Base-by-base conservation (phyloP, 2,329 filamentous ascomycete genomes). In the Mycosphaerella sp. region DNA sequence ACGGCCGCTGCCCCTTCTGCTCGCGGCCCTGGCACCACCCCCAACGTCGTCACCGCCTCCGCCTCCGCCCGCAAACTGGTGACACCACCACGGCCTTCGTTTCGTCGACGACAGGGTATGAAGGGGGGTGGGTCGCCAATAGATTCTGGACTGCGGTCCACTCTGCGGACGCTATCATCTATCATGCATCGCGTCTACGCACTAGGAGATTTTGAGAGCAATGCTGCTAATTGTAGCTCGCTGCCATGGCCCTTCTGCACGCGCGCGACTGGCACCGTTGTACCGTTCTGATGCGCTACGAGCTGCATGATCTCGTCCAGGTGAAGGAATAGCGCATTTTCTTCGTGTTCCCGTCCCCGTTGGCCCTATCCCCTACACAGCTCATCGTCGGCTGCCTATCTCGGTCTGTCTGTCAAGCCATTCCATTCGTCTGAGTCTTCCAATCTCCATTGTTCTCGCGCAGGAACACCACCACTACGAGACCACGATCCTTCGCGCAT, bases 201-300 rank as follows among this genome's bases (percentile, higher is more conserved):
- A 43, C 52, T 54, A 50, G 42, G 34, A 39, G 21, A 12, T 13
- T 14, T 48, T 12, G 16, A 21, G 45, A 34, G 35, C 46, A 41
- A 53, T 53, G 51, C 13, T 53, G 39, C 51, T 54, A 54, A 50
- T 47, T 46, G 41, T 18, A 30, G 43, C 39, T 35, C 16, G 32
- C 21, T 46, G 39, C 43, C 36, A 16, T 45, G 30, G 35, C 14
- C 27, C 39, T 27, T 39, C 42, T 54, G 47, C 47, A 47, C 47
- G 47, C 46, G 46, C 42, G 45, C 28, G 35, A 49, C 45, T 49
- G 35, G 45, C 30, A 32, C 39, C 30, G 16, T n/a, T n/a, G n/a
- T 41, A 44, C 41, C 37, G n/a, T 17, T 17, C 27, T 34, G 10
- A 12, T 34, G 30, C 7, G 30, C 10, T 6, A 34, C 30, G 10